A percentile compares a stretch with the other conserved stretches of the same genome.
Conservation (phyloP, 305 asterid genomes). For the Caryopteris hybrid region DNA sequence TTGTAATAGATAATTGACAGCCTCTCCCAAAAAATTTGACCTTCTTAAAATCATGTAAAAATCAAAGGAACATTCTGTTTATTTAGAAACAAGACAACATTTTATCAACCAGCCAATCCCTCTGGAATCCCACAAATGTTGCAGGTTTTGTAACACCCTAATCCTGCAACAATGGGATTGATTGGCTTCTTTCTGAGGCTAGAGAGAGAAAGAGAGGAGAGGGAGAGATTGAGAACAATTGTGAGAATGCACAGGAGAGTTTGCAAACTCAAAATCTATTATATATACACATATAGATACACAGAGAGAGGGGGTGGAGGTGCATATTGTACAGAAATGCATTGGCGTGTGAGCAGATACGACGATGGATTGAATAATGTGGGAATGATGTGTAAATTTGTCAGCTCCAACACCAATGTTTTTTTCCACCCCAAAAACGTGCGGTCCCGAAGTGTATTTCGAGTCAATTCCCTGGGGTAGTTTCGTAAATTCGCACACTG, state of each 20-base stretch:
- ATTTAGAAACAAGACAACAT: background rate
- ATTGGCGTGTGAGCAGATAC: constrained; percentile 16
- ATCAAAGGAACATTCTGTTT: background rate
- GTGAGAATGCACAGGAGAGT: background rate
- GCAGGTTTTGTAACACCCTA: constrained; percentile 8
- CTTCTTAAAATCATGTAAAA: background rate
- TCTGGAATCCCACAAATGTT: constrained; percentile 18
- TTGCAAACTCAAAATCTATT: background rate
- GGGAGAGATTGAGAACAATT: background rate
- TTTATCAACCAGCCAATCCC: constrained; percentile 19
- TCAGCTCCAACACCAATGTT: constrained; percentile 10
- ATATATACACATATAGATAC: background rate
- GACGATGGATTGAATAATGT: background rate
- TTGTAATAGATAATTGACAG: background rate
- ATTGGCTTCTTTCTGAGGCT: constrained; percentile 16
- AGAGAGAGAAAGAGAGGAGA: background rate
- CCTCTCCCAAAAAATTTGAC: constrained; percentile 10
- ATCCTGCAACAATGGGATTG: constrained; percentile 25
- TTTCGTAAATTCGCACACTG: too few species aligned
- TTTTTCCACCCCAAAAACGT: constrained; percentile 26
- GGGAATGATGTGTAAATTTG: constrained; percentile 31
- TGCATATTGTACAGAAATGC: constrained; percentile 11
- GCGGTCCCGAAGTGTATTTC: constrained; percentile 7
- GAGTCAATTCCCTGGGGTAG: too few species aligned
- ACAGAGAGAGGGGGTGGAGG: background rate